phyloP scores from a whole-genome alignment of 768 basidiomycete species.

The Boletellus emodensis region DNA sequence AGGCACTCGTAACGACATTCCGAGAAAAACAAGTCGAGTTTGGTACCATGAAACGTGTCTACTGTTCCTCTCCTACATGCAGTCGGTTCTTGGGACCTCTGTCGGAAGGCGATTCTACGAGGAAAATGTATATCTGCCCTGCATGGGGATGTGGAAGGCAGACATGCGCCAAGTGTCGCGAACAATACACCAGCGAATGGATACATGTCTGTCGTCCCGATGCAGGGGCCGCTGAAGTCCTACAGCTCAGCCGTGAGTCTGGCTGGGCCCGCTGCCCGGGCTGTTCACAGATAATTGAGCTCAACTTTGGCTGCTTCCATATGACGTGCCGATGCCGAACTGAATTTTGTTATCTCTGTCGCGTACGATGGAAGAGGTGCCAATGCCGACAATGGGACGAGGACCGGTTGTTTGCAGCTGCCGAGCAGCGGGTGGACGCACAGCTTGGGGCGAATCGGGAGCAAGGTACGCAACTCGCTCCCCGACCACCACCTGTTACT shows the following conservation, averaged over 20 bases:
- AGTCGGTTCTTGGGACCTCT: conserved; percentile 36
- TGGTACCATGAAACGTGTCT: conserved; percentile 34
- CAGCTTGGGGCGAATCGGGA: conserved; percentile 31
- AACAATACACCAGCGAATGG: conserved; percentile 18
- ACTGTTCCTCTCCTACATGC: conserved; percentile 33
- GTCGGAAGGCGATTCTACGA: conserved; percentile 19
- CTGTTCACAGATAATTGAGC: conserved; percentile 37
- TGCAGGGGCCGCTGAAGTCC: conserved; percentile 20
- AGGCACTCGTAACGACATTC: conserved; percentile 20
- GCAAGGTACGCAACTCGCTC: conserved; percentile 26
- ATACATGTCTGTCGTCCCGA: conserved; percentile 27
- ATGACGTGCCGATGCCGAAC: conserved; percentile 38
- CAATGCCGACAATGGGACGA: conserved; percentile 70
- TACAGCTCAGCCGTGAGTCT: conserved; percentile 20
- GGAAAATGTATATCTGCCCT: conserved; percentile 17
- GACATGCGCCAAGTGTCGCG: conserved; percentile 26
- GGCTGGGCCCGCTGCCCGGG: conserved; percentile 40
- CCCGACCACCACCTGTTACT: not conserved
- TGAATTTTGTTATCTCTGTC: conserved; percentile 45
- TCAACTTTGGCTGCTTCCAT: conserved; percentile 37
- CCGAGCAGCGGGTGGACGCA: conserved; percentile 35
- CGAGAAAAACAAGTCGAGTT: conserved; percentile 30
- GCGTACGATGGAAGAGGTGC: conserved; percentile 61
- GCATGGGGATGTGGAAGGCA: conserved; percentile 13
- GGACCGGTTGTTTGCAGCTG: conserved; percentile 32